phyloP scores from a whole-genome alignment of 176 grass and related monocot species.

The Raddia distichophylla region DNA sequence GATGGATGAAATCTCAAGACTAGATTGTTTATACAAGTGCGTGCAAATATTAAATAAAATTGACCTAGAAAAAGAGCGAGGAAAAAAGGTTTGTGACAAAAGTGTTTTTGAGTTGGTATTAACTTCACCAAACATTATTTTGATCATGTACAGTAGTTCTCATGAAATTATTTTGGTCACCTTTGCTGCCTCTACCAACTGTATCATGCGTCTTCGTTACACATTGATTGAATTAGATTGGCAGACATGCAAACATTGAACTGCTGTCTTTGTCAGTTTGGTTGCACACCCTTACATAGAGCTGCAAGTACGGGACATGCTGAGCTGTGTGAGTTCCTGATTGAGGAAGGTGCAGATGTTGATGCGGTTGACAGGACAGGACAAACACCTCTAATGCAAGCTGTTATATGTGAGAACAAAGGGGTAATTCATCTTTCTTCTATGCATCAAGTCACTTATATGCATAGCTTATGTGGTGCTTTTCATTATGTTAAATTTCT shows the following conservation, averaged over 20 bases:
- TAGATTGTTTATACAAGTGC: background rate
- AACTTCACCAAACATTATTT: background rate
- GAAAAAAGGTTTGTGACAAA: background rate
- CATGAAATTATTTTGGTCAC: background rate
- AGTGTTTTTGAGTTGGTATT: background rate
- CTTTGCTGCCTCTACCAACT: background rate
- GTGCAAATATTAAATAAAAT: background rate
- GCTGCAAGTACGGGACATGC: conserved; percentile 85
- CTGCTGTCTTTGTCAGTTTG: conserved; percentile 56
- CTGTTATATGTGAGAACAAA: conserved; percentile 76
- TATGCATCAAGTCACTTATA: background rate
- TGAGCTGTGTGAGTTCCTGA: conserved; percentile 77
- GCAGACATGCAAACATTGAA: conserved; percentile 25
- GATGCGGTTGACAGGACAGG: conserved; percentile 73
- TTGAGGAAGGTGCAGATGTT: conserved; percentile 96
- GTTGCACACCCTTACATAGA: conserved; percentile 93
- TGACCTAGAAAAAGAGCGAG: background rate
- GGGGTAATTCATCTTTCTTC: conserved; percentile 54
- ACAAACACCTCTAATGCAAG: conserved; percentile 81
- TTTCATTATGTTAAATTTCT: background rate
- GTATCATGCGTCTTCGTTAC: background rate
- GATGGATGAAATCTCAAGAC: background rate
- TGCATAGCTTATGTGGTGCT: background rate
- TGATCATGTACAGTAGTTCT: background rate
- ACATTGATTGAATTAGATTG: background rate